Conservation (phyloP, 257 asterid species). For the Orobanche coerulescens region DNA sequence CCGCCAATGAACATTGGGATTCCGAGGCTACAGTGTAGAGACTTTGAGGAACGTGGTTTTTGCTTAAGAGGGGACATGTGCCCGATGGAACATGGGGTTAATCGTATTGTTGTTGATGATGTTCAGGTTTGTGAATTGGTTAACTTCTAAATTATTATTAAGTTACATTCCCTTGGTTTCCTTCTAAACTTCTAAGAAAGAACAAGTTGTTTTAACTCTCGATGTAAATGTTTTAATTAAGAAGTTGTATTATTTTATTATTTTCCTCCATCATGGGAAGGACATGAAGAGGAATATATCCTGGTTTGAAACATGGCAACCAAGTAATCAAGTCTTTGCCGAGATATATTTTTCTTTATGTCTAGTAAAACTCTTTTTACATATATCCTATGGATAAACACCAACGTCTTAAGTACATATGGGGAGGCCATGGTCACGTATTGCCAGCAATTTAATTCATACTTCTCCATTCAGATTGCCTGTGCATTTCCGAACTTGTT, state of each 20-base stretch:
- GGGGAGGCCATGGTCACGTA: slow-evolving; percentile 6
- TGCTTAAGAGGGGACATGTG: slow-evolving; percentile 99
- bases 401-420: neutral
- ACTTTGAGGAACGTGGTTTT: slow-evolving; percentile 99
- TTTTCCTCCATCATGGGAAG: neutral
- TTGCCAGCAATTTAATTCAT: neutral
- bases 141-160: neutral
- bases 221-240: neutral
- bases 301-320: neutral
- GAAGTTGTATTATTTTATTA: neutral
- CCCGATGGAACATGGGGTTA: slow-evolving; percentile 96
- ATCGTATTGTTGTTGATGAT: slow-evolving; percentile 95
- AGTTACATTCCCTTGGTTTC: neutral
- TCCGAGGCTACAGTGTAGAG: slow-evolving; percentile 82
- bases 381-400: slow-evolving; percentile 3
- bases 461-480: slow-evolving; percentile 12
- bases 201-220: neutral
- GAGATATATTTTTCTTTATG: neutral
- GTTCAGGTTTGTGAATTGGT: slow-evolving; percentile 67
- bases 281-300: neutral
- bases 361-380: neutral
- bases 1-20: slow-evolving; percentile 61
- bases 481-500: slow-evolving; percentile 7
- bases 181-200: neutral
- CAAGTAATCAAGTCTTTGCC: neutral